Conservation (phyloP, 1,284 basidiomycete species). For the Ustilago nuda region DNA sequence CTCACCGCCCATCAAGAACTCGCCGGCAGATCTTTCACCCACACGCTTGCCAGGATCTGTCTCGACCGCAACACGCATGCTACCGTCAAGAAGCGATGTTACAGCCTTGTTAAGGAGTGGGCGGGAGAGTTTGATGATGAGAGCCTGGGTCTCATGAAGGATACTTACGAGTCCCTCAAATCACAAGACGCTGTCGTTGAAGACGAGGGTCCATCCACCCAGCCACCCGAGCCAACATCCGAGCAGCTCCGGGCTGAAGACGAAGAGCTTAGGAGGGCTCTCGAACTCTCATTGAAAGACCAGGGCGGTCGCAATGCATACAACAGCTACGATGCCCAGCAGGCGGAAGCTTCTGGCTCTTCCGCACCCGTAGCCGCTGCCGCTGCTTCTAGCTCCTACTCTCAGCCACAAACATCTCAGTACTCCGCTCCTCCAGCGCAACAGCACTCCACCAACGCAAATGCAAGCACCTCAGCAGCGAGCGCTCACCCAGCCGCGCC, state of each 20-base stretch:
- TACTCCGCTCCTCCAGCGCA: slow-evolving; percentile 60
- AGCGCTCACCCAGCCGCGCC: slow-evolving; percentile 3
- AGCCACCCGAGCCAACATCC: slow-evolving; percentile 36
- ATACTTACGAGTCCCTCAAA: slow-evolving; percentile 85
- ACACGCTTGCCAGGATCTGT: slow-evolving; percentile 84
- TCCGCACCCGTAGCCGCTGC: slow-evolving; percentile 37
- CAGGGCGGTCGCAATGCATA: slow-evolving; percentile 58
- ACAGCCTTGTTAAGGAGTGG: slow-evolving; percentile 85
- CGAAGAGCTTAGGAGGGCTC: slow-evolving; percentile 65
- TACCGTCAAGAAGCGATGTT: slow-evolving; percentile 82
- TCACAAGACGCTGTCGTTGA: slow-evolving; percentile 73
- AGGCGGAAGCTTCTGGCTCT: slow-evolving; percentile 32
- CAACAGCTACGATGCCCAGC: slow-evolving; percentile 23
- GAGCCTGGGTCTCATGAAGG: slow-evolving; percentile 88
- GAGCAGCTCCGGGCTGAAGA: slow-evolving; percentile 65
- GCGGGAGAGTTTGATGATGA: slow-evolving; percentile 79
- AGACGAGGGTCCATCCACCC: slow-evolving; percentile 35
- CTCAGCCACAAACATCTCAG: slow-evolving; percentile 15
- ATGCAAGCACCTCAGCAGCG: neutral
- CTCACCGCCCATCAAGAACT: slow-evolving; percentile 86
- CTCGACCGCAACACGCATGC: slow-evolving; percentile 92
- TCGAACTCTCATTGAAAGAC: slow-evolving; percentile 65
- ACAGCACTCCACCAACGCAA: slow-evolving; percentile 70
- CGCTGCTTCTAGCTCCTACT: slow-evolving; percentile 14
- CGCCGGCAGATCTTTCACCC: slow-evolving; percentile 88